These are phyloP conservation scores for Furcasterigmium furcatum DNA, from an alignment of 2,329 filamentous ascomycete species.

Conservation along the genomic window DNA sequence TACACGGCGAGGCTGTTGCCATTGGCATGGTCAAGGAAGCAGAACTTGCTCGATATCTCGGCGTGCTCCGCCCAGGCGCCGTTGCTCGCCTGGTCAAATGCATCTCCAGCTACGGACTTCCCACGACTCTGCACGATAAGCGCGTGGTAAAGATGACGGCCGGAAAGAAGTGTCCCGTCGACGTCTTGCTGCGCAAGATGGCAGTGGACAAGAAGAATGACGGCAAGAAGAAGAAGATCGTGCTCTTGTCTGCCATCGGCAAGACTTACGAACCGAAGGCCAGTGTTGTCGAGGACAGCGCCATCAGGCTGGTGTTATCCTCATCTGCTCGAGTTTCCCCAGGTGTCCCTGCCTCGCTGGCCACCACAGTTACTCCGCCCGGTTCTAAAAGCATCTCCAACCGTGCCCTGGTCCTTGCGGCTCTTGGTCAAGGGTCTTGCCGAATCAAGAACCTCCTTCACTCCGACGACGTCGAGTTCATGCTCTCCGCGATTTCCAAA, in stretches of 20 bases:
- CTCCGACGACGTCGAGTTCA: conserved; percentile 95
- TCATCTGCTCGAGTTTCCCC: conserved; percentile 72
- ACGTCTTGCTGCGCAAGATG: conserved; percentile 87
- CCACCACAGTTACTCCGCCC: conserved; percentile 79
- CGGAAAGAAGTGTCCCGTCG: conserved; percentile 82
- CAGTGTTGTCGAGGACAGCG: conserved; percentile 81
- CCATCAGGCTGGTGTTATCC: conserved; percentile 80
- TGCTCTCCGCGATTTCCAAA: conserved; percentile 86
- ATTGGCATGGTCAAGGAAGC: conserved; percentile 99
- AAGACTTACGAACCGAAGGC: conserved; percentile 83
- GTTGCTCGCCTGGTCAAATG: conserved; percentile 90
- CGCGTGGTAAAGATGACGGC: conserved; percentile 78
- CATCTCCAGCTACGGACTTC: conserved; percentile 88
- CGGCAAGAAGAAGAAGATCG: conserved; percentile 91
- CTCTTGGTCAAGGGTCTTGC: conserved; percentile 81
- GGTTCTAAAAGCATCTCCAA: conserved; percentile 99
- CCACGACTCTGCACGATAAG: conserved; percentile 81
- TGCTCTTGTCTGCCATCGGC: conserved; percentile 86
- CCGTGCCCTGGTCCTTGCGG: conserved; percentile 87
- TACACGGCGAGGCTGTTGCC: conserved; percentile 93
- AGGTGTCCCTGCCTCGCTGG: conserved; percentile 61
- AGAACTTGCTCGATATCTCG: conserved; percentile 85
- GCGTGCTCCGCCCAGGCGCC: conserved; percentile 78
- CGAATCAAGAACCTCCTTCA: conserved; percentile 90
- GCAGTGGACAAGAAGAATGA: conserved; percentile 99